These are phyloP conservation scores for Corynascus novoguineensis DNA, from an alignment of 495 filamentous ascomycete species.

Conservation along the genomic window DNA sequence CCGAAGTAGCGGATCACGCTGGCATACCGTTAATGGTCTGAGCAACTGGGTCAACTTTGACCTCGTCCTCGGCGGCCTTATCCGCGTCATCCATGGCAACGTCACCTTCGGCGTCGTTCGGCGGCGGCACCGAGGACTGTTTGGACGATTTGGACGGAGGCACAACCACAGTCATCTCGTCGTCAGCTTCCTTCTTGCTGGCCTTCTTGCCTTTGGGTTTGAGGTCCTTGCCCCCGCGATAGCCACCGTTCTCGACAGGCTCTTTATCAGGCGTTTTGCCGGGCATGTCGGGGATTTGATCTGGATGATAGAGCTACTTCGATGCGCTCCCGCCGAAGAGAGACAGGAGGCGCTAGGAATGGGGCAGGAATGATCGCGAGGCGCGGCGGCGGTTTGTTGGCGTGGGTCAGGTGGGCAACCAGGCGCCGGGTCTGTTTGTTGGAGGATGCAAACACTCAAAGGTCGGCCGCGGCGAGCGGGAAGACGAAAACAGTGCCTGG, in stretches of 20 bases:
- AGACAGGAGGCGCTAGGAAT: slow-evolving; percentile 22
- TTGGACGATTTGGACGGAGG: slow-evolving; percentile 69
- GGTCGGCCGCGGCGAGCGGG: not conserved
- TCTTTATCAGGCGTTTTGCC: slow-evolving; percentile 69
- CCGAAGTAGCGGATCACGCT: not conserved
- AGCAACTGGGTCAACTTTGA: slow-evolving; percentile 62
- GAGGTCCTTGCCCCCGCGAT: slow-evolving; percentile 65
- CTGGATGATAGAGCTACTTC: slow-evolving; percentile 1
- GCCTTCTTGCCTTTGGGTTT: slow-evolving; percentile 63
- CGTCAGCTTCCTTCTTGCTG: slow-evolving; percentile 53
- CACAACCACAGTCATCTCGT: slow-evolving; percentile 84
- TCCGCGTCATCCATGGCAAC: slow-evolving; percentile 66
- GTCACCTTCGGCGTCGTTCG: slow-evolving; percentile 64
- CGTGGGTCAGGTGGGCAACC: slow-evolving; percentile 14
- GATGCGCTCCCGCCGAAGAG: slow-evolving; percentile 19
- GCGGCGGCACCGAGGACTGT: slow-evolving; percentile 52
- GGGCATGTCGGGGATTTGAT: slow-evolving; percentile 40
- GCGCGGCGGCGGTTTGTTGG: slow-evolving; percentile 16
- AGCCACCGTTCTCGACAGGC: slow-evolving; percentile 66
- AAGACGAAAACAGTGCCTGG: not conserved
- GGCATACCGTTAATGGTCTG: slow-evolving; percentile 48
- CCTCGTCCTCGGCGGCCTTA: slow-evolving; percentile 50
- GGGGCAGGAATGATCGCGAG: slow-evolving; percentile 10
- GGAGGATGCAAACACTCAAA: not conserved
- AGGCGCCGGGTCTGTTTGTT: slow-evolving; percentile 12